Conservation (phyloP, 805 yeast species). For the Cyberlindnera mycetangii region DNA sequence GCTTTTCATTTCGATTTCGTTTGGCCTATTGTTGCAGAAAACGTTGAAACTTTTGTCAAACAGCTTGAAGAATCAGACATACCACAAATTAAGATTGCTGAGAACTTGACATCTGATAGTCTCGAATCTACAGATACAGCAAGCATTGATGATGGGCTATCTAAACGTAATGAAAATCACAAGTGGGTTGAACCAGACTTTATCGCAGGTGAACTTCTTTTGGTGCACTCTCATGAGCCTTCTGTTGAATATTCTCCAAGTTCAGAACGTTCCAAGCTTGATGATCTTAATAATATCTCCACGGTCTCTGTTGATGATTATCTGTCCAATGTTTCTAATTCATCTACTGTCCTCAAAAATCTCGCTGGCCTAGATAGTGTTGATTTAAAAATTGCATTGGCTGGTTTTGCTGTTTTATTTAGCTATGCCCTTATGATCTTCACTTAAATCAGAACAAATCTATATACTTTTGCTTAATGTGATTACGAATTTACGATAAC, state of each 20-base stretch:
- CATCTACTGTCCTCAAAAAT: background rate
- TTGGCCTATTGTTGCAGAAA: constrained; percentile 5
- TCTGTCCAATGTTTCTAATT: background rate
- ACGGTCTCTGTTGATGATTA: background rate
- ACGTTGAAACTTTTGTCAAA: background rate
- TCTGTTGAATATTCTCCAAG: background rate
- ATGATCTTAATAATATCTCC: background rate
- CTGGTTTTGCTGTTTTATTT: background rate
- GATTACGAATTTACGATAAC: background rate
- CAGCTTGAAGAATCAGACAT: background rate
- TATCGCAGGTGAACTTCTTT: background rate
- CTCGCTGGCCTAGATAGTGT: background rate
- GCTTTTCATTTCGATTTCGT: constrained; percentile 14
- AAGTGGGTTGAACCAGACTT: background rate
- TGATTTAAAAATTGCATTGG: background rate
- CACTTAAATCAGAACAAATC: no score
- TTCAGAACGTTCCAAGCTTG: background rate
- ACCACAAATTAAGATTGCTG: background rate
- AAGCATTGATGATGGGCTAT: background rate
- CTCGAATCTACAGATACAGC: background rate
- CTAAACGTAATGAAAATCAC: no score
- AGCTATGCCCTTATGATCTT: background rate
- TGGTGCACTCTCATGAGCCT: background rate
- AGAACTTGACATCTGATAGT: background rate
- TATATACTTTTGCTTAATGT: background rate